Conservation (phyloP, 1,284 basidiomycete genomes). For the Ceraceosorus guamensis region DNA sequence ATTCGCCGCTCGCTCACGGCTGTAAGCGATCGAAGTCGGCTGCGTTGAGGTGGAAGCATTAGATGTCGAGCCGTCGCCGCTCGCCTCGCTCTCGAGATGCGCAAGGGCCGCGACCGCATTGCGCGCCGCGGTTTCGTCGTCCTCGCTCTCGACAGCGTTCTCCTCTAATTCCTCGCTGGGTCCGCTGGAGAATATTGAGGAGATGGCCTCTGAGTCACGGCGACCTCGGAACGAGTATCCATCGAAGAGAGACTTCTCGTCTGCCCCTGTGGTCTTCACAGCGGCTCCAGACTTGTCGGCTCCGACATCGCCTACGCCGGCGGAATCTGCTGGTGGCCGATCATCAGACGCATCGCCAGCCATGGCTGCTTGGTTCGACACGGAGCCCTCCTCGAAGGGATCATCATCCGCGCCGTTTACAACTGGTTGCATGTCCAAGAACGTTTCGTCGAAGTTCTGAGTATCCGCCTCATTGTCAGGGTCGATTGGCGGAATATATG, state of each 20-base stretch:
- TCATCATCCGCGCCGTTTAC: constrained; percentile 16
- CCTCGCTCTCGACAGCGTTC: constrained; percentile 16
- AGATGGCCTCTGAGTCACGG: constrained; percentile 33
- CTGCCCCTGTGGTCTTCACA: constrained; percentile 10
- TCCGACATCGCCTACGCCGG: constrained; percentile 14
- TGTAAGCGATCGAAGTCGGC: background rate
- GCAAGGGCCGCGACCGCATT: constrained; percentile 35
- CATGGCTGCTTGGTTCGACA: background rate
- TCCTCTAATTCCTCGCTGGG: constrained; percentile 5
- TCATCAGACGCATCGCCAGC: constrained; percentile 3
- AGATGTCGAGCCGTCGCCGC: constrained; percentile 14
- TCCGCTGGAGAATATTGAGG: constrained; percentile 17
- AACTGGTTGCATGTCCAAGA: constrained; percentile 66
- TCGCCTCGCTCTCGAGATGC: constrained; percentile 33
- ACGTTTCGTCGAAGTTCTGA: constrained; percentile 94
- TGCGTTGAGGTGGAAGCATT: background rate
- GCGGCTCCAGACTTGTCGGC: constrained; percentile 8
- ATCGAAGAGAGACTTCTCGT: constrained; percentile 31
- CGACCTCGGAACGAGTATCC: constrained; percentile 42
- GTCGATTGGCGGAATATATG: constrained; percentile 92
- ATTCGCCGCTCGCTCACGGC: background rate
- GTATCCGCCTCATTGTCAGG: constrained; percentile 88
- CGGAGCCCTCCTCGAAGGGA: constrained; percentile 1
- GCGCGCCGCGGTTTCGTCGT: constrained; percentile 32
- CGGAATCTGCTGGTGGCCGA: constrained; percentile 4